Base-by-base conservation (phyloP, 2,329 filamentous ascomycete genomes). In the Cercospora zeina region DNA sequence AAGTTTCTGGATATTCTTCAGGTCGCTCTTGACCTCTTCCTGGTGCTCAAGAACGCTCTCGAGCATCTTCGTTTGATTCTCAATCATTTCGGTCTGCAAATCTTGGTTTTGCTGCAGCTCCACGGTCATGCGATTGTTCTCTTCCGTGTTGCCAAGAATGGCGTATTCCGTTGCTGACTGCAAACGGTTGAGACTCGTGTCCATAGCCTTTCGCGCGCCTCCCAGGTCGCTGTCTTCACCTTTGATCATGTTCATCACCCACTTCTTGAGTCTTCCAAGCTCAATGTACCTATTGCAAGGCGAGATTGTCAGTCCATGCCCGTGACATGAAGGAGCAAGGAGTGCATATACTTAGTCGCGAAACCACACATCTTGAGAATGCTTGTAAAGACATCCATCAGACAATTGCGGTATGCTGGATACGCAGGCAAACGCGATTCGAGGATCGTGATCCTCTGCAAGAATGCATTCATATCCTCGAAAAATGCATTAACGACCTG, bases 21-120 rank as follows among this genome's bases (percentile, higher is more conserved):
- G 14, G 37, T 59, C 56, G 24, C 49, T 59, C n/a, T 51, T 50
- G 21, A 59, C 56, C 13, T 33, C 37, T 30, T 59, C 31, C 31
- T 59, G 56, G 13, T 51, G 42, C 30, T 59, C 42, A 24, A 59
- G 31, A 13, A 59, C 56, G 33, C 24, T 36, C 30, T 59, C 45
- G 31, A 59, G 56, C 56, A 59, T 59, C 33, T 59, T 59, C 13
- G 56, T 59, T 14, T 59, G 56, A 7, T 59, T 51, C 16, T 59
- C 45, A 14, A 59, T 59, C 56, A 59, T 51, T 21, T 59, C 42
- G 19, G 56, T 59, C 9, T 59, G 56, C 8, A 59, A 21, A 19
- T 59, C 45, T 31, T 59, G 56, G 34, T 59, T 59, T 14, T 59
- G 56, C 47, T 59, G 56, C 56, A 59, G 31, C 21, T 59, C 56